Conservation (phyloP, 768 basidiomycete species). For the Sporobolomyces pararoseus region DNA sequence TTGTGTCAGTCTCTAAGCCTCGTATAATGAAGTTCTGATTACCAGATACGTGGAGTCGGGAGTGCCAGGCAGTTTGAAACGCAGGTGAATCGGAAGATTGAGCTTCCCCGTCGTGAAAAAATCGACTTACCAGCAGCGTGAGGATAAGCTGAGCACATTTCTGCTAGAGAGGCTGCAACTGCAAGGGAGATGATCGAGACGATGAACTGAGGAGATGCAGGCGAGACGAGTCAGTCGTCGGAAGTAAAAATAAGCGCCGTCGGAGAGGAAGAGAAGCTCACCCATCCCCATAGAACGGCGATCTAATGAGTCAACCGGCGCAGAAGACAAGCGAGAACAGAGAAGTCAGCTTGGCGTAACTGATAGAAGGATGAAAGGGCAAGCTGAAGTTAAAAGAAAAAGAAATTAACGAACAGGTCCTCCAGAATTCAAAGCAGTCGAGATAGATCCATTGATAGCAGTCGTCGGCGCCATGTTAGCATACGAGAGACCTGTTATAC, state of each 20-base stretch:
- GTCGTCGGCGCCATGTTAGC: slow-evolving; percentile 20
- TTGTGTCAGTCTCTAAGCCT: no score
- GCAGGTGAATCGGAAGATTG: no score
- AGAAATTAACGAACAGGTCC: slow-evolving; percentile 8
- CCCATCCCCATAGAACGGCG: slow-evolving; percentile 27
- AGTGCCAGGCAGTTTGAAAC: no score
- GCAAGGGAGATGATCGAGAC: slow-evolving; percentile 5
- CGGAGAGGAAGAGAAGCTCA: not conserved
- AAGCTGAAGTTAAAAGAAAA: no score
- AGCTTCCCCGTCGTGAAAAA: no score
- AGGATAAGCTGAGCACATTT: slow-evolving; percentile 33
- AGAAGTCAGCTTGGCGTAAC: no score
- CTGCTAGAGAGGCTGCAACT: slow-evolving; percentile 16
- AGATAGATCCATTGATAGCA: slow-evolving; percentile 16
- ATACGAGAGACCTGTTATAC: slow-evolving; percentile 2
- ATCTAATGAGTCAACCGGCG: no score
- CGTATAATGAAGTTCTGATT: no score
- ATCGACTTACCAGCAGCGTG: slow-evolving; percentile 22
- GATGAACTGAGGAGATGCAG: not conserved
- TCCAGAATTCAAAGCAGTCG: slow-evolving; percentile 12
- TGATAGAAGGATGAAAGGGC: not conserved
- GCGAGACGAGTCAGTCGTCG: not conserved
- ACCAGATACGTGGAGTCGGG: no score
- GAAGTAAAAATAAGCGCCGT: not conserved
- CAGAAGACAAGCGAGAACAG: not conserved